These are phyloP conservation scores for Gymnopus androsaceus DNA, from an alignment of 1,284 basidiomycete genomes.

Conservation along the genomic window DNA sequence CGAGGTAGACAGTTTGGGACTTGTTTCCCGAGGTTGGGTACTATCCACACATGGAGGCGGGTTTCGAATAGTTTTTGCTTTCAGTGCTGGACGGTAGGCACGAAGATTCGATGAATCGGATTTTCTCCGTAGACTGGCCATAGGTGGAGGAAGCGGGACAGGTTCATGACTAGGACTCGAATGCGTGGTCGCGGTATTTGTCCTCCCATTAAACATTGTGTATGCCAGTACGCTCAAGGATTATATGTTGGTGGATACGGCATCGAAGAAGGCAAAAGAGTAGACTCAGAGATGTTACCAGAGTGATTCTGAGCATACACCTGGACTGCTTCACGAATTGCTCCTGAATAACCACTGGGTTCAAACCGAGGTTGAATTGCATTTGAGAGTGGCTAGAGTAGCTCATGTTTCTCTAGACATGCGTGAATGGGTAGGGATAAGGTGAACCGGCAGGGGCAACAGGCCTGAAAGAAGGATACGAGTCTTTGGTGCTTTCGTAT, in stretches of 20 bases:
- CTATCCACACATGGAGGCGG: conserved; percentile 76
- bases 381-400: conserved; percentile 42
- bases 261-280: conserved; percentile 69
- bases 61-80: conserved; percentile 36
- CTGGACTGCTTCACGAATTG: conserved; percentile 72
- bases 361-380: conserved; percentile 50
- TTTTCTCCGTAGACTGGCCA: conserved; percentile 38
- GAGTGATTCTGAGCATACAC: conserved; percentile 73
- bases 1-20: conserved; percentile 63
- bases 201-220: conserved; percentile 44
- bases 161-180: conserved; percentile 79
- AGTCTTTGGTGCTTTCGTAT: conserved; percentile 35
- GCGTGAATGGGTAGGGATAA: conserved; percentile 73
- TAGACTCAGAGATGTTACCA: conserved; percentile 64
- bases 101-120: conserved; percentile 17
- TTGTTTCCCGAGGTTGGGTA: conserved; percentile 78
- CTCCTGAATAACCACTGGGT: conserved; percentile 57
- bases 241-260: conserved; percentile 66
- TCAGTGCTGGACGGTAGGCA: conserved; percentile 25
- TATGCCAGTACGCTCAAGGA: conserved; percentile 67
- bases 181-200: conserved; percentile 53
- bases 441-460: conserved; percentile 63
- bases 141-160: conserved; percentile 49
- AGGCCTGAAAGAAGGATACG: conserved; percentile 45
- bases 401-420: conserved; percentile 57